A percentile compares a stretch with the other conserved stretches of the same genome.
Evolutionary conservation across 1,284 basidiomycete genomes (phyloP).

Genomic region (Violaceomyces palustris): DNA sequence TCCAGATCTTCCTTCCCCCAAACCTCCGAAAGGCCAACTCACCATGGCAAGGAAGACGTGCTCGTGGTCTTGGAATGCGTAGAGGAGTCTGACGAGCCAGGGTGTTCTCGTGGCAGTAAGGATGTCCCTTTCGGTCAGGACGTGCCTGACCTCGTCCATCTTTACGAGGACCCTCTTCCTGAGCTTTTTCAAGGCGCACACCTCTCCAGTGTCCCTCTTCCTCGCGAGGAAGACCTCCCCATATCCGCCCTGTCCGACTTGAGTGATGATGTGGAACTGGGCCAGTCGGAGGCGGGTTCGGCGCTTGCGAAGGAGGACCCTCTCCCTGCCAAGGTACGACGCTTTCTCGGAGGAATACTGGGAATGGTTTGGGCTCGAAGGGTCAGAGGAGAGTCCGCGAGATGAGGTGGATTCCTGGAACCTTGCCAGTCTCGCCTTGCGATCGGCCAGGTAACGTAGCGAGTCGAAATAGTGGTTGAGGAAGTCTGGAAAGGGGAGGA

Average conservation of each 20-base stretch:
- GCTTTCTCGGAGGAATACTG: constrained; percentile 31
- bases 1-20: too few species aligned
- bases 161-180: constrained; percentile 50
- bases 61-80: constrained; percentile 50
- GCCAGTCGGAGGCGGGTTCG: constrained; percentile 47
- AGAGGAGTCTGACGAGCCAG: constrained; percentile 49
- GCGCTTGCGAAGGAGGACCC: constrained; percentile 46
- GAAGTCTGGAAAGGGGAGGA: constrained; percentile 27
- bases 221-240: constrained; percentile 51
- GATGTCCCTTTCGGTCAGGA: constrained; percentile 51
- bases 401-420: constrained; percentile 62
- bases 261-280: constrained; percentile 52
- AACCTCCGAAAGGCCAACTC: background rate
- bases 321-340: constrained; percentile 44
- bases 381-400: constrained; percentile 62
- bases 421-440: constrained; percentile 57
- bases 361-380: constrained; percentile 78
- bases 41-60: constrained; percentile 51
- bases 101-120: constrained; percentile 50
- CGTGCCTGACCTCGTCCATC: constrained; percentile 53
- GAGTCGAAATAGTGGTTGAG: constrained; percentile 53
- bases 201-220: constrained; percentile 50
- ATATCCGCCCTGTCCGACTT: constrained; percentile 52
- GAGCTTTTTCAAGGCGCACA: constrained; percentile 50
- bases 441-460: constrained; percentile 44